Evolutionary conservation across 2,329 filamentous ascomycete species (phyloP), one percentile per base, ranked within the genome.

Genomic region (Aspergillus ibericus): DNA sequence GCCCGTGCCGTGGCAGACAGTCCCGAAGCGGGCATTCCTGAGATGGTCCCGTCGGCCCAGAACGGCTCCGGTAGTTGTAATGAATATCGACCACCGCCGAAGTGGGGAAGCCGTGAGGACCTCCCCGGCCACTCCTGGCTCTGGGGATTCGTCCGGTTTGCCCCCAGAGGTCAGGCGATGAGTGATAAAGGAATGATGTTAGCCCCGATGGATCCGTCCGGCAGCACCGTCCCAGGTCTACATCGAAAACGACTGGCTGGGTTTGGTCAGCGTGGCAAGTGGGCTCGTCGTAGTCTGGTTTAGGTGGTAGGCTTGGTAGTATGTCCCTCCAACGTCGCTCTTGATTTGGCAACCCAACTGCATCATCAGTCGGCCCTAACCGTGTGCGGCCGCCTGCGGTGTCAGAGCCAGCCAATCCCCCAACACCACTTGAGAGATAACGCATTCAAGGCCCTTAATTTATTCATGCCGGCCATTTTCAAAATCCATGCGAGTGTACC

Each of bases 21-120:
- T 60, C 64, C 65, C 66, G 65, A 72, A 66, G 56, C 70, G 69
- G 70, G 54, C 68, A 67, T 65, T 66, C 63, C 57, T 51, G 54
- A 56, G 35, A 42, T 25, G 18, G 13, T 40, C 40, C 8, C 20
- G 47, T 63, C 58, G 63, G 47, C 63, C 63, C 59, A 68, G 66
- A 66, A 48, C 67, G 64, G 63, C 52, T 58, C 52, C 46, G 42
- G 60, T 51, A 59, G 58, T 54, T 53, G 53, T 55, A 25, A 42
- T 57, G 56, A 60, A 55, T 49, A 46, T 29, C 52, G 22, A 27
- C 40, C 25, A 42, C 44, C 36, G 34, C 47, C 55, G 48, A 55
- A 54, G 60, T 61, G 59, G 60, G 53, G 59, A 50, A 47, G 27
- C 55, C 53, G 49, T 54, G 40, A 38, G 32, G 22, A n/a, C 20